Base-by-base conservation (phyloP, 2,329 filamentous ascomycete species). In the Blumeriella jaapii region DNA sequence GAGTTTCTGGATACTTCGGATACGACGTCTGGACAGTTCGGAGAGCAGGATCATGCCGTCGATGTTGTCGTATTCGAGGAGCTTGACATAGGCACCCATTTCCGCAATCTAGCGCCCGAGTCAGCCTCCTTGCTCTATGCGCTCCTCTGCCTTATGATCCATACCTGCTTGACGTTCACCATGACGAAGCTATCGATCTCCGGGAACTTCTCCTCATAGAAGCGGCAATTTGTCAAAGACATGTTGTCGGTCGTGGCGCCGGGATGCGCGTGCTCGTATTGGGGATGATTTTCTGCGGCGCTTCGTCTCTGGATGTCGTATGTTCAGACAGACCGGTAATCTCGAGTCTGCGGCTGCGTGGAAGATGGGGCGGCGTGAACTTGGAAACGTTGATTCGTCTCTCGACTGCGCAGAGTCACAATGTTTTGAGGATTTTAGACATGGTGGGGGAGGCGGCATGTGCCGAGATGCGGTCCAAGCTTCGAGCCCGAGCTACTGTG, bases 171-270 rank as follows among this genome's bases (percentile, higher is more conserved):
- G 55, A 96, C 91, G 64, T 96, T 98, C 61, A 98, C 91, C 91
- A 98, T 98, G 60, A 98, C 93, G 66, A 95, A 96, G 71, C 85
- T 93, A 67, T 98, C 91, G 60, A 98, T 89, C 72, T 96, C 91
- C 40, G 86, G 86, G 58, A 82, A 95, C 65, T 93, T 93, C 68
- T 94, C 85, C 72, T 94, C 86, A 62, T 94, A 95, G 65, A 93
- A 95, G 56, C 86, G 85, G 65, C 83, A 93, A 68, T 93, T 93
- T 60, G 83, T 91, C 69, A 93, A 77, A 65, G 86, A 93, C 83
- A 93, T 93, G 56, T 82, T 73, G 38, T 38, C 28, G 27, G 34
- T 37, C 16, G 26, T 31, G 31, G 40, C 30, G 38, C 34, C 29
- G 31, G 29, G 36, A 34, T 25, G 35, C 35, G 39, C 36, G 29